Evolutionary conservation across 2,329 filamentous ascomycete species (phyloP).

Genomic region (Fonsecaea pugnacius): DNA sequence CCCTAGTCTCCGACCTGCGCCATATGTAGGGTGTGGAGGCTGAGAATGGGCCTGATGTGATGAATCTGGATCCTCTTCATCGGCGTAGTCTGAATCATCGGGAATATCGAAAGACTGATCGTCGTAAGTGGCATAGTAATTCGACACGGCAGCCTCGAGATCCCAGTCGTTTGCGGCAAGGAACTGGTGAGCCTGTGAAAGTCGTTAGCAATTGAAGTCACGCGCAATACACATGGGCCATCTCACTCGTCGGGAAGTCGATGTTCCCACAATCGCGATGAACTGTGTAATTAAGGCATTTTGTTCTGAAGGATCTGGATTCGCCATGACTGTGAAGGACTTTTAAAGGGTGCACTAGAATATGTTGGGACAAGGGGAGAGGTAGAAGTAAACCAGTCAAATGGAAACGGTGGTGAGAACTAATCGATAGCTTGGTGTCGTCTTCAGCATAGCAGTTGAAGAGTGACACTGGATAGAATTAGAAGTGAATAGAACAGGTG

Average conservation of each 20-base stretch:
- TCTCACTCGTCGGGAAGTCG: slow-evolving; percentile 52
- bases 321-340: slow-evolving; percentile 27
- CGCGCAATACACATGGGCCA: not conserved
- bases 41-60: slow-evolving; percentile 22
- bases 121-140: slow-evolving; percentile 61
- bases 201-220: slow-evolving; percentile 2
- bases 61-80: slow-evolving; percentile 37
- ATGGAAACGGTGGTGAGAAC: not conserved
- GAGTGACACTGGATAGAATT: not conserved
- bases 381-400: not conserved
- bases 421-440: not conserved
- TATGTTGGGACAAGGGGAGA: slow-evolving; percentile 24
- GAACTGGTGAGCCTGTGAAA: slow-evolving; percentile 66
- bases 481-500: not conserved
- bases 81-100: slow-evolving; percentile 38
- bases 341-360: not conserved
- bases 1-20: slow-evolving; percentile 43
- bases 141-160: slow-evolving; percentile 63
- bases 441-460: not conserved
- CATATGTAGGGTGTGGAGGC: slow-evolving; percentile 28
- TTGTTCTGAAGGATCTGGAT: slow-evolving; percentile 36
- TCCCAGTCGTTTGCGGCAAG: slow-evolving; percentile 70
- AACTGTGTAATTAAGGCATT: slow-evolving; percentile 58
- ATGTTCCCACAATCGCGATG: slow-evolving; percentile 60
- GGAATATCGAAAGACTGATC: slow-evolving; percentile 38